These are phyloP conservation scores for Lentinula raphanica DNA, from an alignment of 768 basidiomycete species.

Conservation along the genomic window DNA sequence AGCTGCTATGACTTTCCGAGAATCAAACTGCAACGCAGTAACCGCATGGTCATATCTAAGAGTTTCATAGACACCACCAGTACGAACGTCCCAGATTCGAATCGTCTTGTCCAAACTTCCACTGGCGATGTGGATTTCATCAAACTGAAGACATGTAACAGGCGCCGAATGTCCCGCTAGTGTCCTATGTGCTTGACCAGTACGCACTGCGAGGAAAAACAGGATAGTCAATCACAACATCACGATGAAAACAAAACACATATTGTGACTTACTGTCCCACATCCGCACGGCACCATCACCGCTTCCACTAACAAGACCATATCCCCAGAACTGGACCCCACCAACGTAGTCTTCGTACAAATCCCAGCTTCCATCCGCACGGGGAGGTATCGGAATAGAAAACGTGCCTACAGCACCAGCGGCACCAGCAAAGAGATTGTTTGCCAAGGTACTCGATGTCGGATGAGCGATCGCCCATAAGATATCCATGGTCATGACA, in stretches of 20 bases:
- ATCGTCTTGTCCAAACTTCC: constrained; percentile 93
- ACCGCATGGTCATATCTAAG: constrained; percentile 88
- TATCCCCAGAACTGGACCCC: constrained; percentile 99
- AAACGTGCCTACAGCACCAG: constrained; percentile 60
- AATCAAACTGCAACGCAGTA: constrained; percentile 91
- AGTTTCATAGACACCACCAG: constrained; percentile 82
- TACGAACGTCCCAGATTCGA: constrained; percentile 94
- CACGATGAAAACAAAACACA: neutral
- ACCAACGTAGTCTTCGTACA: constrained; percentile 97
- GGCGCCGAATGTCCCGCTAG: constrained; percentile 90
- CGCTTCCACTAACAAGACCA: constrained; percentile 93
- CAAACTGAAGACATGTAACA: constrained; percentile 92
- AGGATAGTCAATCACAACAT: constrained; percentile 1
- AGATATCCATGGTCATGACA: constrained; percentile 98
- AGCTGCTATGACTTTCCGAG: constrained; percentile 87
- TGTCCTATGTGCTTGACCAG: constrained; percentile 93
- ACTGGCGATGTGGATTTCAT: constrained; percentile 89
- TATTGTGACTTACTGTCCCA: constrained; percentile 84
- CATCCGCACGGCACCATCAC: constrained; percentile 96
- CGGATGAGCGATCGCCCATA: constrained; percentile 97
- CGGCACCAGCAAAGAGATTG: constrained; percentile 46
- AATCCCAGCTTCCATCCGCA: constrained; percentile 87
- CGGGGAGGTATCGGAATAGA: constrained; percentile 82
- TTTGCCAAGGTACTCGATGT: constrained; percentile 37
- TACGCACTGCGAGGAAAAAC: constrained; percentile 85